Conservation (phyloP, 1,139 yeast genomes). For the Debaryomyces sp. region DNA sequence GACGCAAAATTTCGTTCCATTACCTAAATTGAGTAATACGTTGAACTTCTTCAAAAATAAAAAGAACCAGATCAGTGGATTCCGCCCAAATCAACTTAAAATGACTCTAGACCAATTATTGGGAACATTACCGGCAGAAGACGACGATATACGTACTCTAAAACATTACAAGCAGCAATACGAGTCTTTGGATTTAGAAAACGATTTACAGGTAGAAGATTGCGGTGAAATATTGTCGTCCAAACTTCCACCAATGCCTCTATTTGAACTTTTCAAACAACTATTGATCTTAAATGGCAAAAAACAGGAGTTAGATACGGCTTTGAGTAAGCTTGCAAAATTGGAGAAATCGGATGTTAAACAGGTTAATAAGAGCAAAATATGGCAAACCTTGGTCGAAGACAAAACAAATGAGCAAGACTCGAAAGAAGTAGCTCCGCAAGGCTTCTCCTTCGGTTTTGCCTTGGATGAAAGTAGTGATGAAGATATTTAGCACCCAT, state of each 20-base stretch:
- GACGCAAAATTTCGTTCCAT: conserved; percentile 87
- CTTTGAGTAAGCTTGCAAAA: conserved; percentile 31
- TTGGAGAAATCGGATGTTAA: conserved; percentile 29
- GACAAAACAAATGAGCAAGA: conserved; percentile 24
- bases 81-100: conserved; percentile 57
- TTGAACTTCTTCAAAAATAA: conserved; percentile 69
- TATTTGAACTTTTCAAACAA: conserved; percentile 58
- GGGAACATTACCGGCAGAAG: conserved; percentile 7
- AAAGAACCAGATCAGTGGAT: conserved; percentile 77
- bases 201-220: conserved; percentile 38
- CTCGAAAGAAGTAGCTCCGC: conserved; percentile 26
- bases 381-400: conserved; percentile 7
- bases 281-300: conserved; percentile 40
- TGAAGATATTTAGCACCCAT: conserved; percentile 13
- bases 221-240: conserved; percentile 41
- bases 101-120: conserved; percentile 34
- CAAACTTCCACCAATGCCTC: conserved; percentile 51
- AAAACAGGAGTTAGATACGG: conserved; percentile 30
- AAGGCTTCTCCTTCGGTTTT: conserved; percentile 36
- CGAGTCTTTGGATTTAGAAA: conserved; percentile 21
- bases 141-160: conserved; percentile 18
- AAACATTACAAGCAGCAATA: conserved; percentile 21
- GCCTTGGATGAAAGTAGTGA: conserved; percentile 29
- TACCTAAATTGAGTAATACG: conserved; percentile 57
- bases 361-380: conserved; percentile 11